phyloP scores from a whole-genome alignment of 2,329 filamentous ascomycete genomes.

The Penicillium polonicum region DNA sequence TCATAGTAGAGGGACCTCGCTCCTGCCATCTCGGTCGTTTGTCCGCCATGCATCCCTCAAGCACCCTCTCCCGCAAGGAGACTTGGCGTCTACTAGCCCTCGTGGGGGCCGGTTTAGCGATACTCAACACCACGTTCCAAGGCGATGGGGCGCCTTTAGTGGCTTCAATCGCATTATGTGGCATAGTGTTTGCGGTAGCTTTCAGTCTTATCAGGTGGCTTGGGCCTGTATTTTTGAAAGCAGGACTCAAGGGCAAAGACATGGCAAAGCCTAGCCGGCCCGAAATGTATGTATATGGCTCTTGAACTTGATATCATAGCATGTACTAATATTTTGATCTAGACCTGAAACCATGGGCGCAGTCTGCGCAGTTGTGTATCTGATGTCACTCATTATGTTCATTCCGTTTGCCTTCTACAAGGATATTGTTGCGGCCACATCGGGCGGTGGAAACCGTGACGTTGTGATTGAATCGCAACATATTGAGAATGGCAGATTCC shows the following conservation, averaged over 20 bases:
- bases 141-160: slow-evolving; percentile 86
- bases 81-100: slow-evolving; percentile 61
- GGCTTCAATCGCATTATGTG: slow-evolving; percentile 82
- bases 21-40: neutral
- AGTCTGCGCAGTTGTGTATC: slow-evolving; percentile 86
- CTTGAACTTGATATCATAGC: neutral
- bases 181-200: slow-evolving; percentile 75
- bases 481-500: slow-evolving; percentile 76
- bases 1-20: neutral
- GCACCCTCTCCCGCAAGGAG: slow-evolving; percentile 53
- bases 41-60: slow-evolving; percentile 34
- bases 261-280: slow-evolving; percentile 72
- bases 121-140: slow-evolving; percentile 75
- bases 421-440: slow-evolving; percentile 92
- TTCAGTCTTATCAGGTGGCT: slow-evolving; percentile 93
- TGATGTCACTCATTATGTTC: slow-evolving; percentile 84
- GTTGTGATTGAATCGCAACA: slow-evolving; percentile 71
- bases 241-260: slow-evolving; percentile 86
- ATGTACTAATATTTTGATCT: slow-evolving; percentile 11
- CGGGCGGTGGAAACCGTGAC: slow-evolving; percentile 87
- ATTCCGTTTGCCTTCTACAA: slow-evolving; percentile 98
- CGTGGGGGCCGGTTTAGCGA: slow-evolving; percentile 65
- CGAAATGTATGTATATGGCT: slow-evolving; percentile 62
- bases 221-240: slow-evolving; percentile 81
- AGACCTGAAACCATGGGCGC: slow-evolving; percentile 95